These are phyloP conservation scores for Xylaria multiplex DNA, from an alignment of 2,329 filamentous ascomycete genomes.

Conservation along the genomic window DNA sequence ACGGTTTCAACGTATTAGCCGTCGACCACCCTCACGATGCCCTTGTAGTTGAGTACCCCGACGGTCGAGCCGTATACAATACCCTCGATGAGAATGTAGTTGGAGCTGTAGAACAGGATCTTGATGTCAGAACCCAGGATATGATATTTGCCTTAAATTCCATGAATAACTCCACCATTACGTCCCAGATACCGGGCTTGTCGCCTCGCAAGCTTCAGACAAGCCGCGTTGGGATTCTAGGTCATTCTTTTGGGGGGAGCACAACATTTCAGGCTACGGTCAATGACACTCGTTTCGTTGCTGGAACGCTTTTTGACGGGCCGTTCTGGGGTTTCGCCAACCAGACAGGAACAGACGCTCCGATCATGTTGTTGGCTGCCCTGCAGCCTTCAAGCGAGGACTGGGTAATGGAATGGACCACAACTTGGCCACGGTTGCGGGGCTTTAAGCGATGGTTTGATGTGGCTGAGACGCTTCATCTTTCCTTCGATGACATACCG, in stretches of 20 bases:
- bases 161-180: conserved; percentile 16
- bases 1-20: conserved; percentile 26
- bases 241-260: conserved; percentile 25
- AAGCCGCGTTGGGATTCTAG: conserved; percentile 14
- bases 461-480: conserved; percentile 21
- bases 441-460: conserved; percentile 19
- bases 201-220: conserved; percentile 6
- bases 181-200: conserved; percentile 18
- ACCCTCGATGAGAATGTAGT: not conserved
- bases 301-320: conserved; percentile 24
- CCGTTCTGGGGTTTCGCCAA: conserved; percentile 23
- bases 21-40: conserved; percentile 27
- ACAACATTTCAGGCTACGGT: conserved; percentile 14
- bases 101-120: conserved; percentile 1
- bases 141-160: conserved; percentile 26
- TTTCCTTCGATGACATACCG: conserved; percentile 23
- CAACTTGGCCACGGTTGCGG: conserved; percentile 19
- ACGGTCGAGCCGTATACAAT: conserved; percentile 22
- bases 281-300: conserved; percentile 27
- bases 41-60: conserved; percentile 24
- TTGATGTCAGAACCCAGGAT: conserved; percentile 11
- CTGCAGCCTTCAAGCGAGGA: conserved; percentile 10
- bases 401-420: conserved; percentile 7
- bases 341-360: conserved; percentile 12
- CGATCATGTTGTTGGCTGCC: conserved; percentile 16